Evolutionary conservation across 1,139 yeast species (phyloP).

Genomic region (Debaryomyces fabryi): DNA sequence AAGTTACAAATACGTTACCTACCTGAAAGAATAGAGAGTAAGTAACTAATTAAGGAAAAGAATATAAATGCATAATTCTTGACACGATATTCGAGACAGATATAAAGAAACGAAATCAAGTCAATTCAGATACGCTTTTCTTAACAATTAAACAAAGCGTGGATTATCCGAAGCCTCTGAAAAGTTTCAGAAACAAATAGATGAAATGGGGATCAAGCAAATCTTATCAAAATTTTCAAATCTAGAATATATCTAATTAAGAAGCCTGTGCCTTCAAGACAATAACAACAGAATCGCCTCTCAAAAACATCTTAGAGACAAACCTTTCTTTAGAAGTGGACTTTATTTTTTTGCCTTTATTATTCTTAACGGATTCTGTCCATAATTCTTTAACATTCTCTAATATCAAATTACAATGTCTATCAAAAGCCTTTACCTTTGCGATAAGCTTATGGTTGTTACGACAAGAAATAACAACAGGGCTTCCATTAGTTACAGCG

Average conservation of each 20-base stretch:
- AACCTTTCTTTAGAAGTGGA: slow-evolving; percentile 79
- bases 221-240: background rate
- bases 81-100: background rate
- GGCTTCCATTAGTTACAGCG: slow-evolving; percentile 73
- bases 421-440: slow-evolving; percentile 89
- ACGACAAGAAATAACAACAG: slow-evolving; percentile 86
- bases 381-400: slow-evolving; percentile 93
- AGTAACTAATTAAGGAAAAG: background rate
- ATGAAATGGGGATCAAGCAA: background rate
- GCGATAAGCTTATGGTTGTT: slow-evolving; percentile 92
- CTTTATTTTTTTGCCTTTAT: slow-evolving; percentile 72
- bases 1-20: background rate
- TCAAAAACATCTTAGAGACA: slow-evolving; percentile 81
- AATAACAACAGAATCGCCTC: slow-evolving; percentile 95
- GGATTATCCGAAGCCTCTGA: background rate
- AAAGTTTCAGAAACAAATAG: background rate
- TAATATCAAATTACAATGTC: slow-evolving; percentile 91
- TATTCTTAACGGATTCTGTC: slow-evolving; percentile 70
- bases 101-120: background rate
- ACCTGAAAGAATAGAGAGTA: background rate
- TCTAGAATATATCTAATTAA: background rate
- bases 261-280: slow-evolving; percentile 55
- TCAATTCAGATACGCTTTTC: background rate
- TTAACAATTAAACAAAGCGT: background rate
- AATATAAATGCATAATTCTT: background rate